Evolutionary conservation across 805 yeast genomes (phyloP), one percentile per base, ranked within the genome.

Genomic region (Metschnikowia proteae): DNA sequence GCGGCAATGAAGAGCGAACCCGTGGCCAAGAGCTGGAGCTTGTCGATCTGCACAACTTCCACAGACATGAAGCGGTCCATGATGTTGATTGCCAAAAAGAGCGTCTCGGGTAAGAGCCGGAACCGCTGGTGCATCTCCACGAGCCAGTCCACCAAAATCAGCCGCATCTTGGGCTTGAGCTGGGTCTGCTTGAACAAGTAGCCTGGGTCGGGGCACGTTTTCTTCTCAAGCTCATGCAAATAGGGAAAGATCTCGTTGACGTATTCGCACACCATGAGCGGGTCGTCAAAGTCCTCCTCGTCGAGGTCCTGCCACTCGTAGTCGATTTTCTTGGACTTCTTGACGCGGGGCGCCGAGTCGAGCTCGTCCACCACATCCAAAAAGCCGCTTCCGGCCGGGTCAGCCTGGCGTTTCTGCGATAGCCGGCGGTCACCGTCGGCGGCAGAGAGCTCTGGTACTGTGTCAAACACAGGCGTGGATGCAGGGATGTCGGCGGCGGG

Each of bases 81-180:
- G 47, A 88, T 68, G 66, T 88, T 89, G 47, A 88, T 84, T 4
- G 96, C 88, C 49, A 90, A 71, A 60, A 81, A 87, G 49, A 91
- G 76, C 6, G 96, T 88, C 67, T 90, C 97, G 1, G 96, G 96
- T 38, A 86, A 74, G 53, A 91, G 76, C 55, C 91, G 78, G 67
- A 90, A 90, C 63, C 88, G 79, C 56, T 82, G 74, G 70, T 89
- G 97, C 64, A 90, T 91, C 63, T 88, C 95, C 8, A 88, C 88
- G 56, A 90, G 74, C 97, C 97, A 90, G 68, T 91, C 96, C n/a
- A 90, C 88, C 50, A 90, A 71, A 45, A 90, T 86, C 6, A 89
- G 83, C 56, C 97, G 79, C 86, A 87, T 86, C 52, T 82, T 80
- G 48, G 96, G 96, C 59, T 85, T 81, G 57, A 88, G 67, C 51